These are phyloP conservation scores for Gossypium raimondii DNA, from an alignment of 345 rosid genomes.

Conservation along the genomic window DNA sequence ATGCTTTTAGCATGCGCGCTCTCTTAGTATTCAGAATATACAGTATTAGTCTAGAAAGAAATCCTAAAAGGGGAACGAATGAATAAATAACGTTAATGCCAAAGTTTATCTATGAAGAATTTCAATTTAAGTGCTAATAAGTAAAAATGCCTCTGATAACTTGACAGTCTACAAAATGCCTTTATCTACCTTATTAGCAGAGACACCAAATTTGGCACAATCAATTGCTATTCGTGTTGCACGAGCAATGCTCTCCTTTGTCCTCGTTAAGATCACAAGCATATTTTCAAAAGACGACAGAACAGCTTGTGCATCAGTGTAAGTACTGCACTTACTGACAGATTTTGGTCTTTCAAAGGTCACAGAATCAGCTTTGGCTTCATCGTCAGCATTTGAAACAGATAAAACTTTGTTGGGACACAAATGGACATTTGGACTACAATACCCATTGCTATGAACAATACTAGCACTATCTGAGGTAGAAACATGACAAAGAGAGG, in stretches of 20 bases:
- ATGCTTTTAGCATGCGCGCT: background rate
- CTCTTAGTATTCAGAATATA: background rate
- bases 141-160: too few species aligned
- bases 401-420: conserved; percentile 27
- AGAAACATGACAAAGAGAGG: conserved; percentile 42
- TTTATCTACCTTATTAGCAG: conserved; percentile 60
- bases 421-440: conserved; percentile 39
- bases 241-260: conserved; percentile 86
- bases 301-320: conserved; percentile 48
- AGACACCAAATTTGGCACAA: conserved; percentile 72
- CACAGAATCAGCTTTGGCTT: conserved; percentile 37
- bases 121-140: too few species aligned
- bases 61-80: background rate
- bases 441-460: conserved; percentile 45
- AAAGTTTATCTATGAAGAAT: too few species aligned
- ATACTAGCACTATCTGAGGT: conserved; percentile 63
- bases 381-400: conserved; percentile 41
- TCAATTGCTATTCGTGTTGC: conserved; percentile 89
- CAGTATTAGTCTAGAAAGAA: background rate
- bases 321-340: conserved; percentile 37
- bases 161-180: too few species aligned
- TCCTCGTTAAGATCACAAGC: conserved; percentile 71
- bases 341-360: conserved; percentile 42
- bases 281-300: conserved; percentile 65
- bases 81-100: too few species aligned